Evolutionary conservation across 179 eudicot species (phyloP).

Genomic region (Heliamphora pulchella): DNA sequence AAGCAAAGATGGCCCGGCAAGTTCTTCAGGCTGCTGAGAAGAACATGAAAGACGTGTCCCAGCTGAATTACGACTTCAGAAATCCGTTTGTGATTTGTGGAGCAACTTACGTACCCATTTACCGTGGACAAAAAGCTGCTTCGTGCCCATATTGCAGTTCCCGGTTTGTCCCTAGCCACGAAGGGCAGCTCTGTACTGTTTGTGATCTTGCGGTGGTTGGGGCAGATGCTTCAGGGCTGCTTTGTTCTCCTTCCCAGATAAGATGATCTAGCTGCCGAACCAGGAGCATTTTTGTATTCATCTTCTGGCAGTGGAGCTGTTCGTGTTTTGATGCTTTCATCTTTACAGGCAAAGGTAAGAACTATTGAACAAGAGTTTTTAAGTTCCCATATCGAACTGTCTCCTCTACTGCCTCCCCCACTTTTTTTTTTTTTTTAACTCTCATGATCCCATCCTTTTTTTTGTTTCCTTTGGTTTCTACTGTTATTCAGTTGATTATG

Average conservation of each 20-base stretch:
- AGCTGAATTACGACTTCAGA: constrained; percentile 67
- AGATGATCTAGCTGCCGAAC: constrained; percentile 38
- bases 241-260: constrained; percentile 73
- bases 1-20: constrained; percentile 59
- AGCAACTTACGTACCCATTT: constrained; percentile 79
- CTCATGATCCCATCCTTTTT: background rate
- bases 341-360: constrained; percentile 16
- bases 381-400: background rate
- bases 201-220: constrained; percentile 82
- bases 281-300: constrained; percentile 10
- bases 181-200: constrained; percentile 70
- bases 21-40: constrained; percentile 63
- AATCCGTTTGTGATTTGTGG: constrained; percentile 78
- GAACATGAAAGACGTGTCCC: constrained; percentile 53
- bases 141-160: constrained; percentile 74
- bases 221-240: constrained; percentile 80
- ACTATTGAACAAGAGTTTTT: constrained; percentile 6
- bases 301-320: constrained; percentile 2
- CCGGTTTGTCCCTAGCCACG: constrained; percentile 65
- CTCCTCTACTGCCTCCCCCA: no score
- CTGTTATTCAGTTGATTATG: constrained; percentile 17
- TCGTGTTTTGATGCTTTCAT: constrained; percentile 9
- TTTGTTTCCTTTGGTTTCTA: background rate
- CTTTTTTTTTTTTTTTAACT: background rate
- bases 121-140: constrained; percentile 74